A percentile compares a stretch with the other conserved stretches of the same genome.
Conservation (phyloP, 2,329 filamentous ascomycete genomes). For the Talaromyces sp. region DNA sequence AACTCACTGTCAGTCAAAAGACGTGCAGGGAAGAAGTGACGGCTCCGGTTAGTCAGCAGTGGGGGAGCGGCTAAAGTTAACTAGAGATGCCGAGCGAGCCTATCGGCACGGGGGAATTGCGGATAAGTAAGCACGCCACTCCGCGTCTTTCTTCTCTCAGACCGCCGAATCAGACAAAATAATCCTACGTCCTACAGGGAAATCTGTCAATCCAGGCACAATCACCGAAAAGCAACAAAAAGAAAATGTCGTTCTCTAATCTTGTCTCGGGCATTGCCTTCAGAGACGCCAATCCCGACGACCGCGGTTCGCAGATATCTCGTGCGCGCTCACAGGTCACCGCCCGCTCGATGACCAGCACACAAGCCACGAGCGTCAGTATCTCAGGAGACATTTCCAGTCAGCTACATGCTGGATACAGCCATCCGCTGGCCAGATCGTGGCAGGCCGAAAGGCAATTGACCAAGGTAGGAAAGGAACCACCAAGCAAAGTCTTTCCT, state of each 20-base stretch:
- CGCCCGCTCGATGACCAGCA: slow-evolving; percentile 43
- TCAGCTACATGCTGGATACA: slow-evolving; percentile 78
- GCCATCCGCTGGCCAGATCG: slow-evolving; percentile 69
- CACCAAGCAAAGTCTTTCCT: background rate
- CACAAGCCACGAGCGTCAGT: slow-evolving; percentile 47
- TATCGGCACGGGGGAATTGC: background rate
- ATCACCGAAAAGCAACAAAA: background rate
- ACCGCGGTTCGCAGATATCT: slow-evolving; percentile 40
- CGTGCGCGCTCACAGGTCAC: slow-evolving; percentile 32
- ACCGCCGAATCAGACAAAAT: no score
- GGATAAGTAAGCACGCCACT: background rate
- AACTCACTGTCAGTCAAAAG: background rate
- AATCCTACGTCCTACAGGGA: background rate
- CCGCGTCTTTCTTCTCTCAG: background rate
- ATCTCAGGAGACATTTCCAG: slow-evolving; percentile 66
- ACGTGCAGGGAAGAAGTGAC: no score
- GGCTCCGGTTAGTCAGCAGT: background rate
- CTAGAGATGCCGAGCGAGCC: background rate
- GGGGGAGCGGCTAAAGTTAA: background rate
- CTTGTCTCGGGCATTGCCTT: slow-evolving; percentile 47
- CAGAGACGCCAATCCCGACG: slow-evolving; percentile 37
- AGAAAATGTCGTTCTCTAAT: slow-evolving; percentile 43
- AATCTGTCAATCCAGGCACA: background rate
- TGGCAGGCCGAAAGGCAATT: slow-evolving; percentile 83
- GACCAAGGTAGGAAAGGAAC: slow-evolving; percentile 62